Evolutionary conservation across 208 protist species (phyloP).

Genomic region (Wallacemonas collosoma): DNA sequence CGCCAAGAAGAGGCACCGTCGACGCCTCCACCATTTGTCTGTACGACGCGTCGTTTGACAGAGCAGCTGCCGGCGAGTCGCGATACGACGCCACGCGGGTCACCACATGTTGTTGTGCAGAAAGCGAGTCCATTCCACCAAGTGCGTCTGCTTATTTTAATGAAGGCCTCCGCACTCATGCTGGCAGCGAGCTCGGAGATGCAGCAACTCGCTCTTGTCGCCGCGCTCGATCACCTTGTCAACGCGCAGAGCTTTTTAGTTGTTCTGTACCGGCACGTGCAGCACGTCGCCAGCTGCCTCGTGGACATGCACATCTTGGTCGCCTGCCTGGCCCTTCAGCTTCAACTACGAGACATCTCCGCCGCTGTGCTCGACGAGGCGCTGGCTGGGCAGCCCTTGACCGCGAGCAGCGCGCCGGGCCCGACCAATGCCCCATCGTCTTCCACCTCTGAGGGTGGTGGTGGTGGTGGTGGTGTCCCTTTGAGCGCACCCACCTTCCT

Average conservation of each 20-base stretch:
- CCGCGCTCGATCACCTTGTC: constrained; percentile 32
- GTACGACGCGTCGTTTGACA: no score
- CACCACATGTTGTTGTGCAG: background rate
- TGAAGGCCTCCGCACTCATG: constrained; percentile 52
- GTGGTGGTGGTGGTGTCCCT: background rate
- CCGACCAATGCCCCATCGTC: background rate
- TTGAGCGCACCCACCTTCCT: background rate
- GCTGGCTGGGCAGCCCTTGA: background rate
- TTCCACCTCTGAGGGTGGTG: background rate
- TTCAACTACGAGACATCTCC: constrained; percentile 45
- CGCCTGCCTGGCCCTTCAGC: constrained; percentile 37
- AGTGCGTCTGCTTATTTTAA: constrained; percentile 52
- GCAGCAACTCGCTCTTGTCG: constrained; percentile 38
- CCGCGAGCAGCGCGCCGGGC: background rate
- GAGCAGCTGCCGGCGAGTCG: background rate
- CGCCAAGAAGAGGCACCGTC: background rate
- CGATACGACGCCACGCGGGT: background rate
- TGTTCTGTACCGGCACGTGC: constrained; percentile 47
- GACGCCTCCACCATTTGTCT: no score
- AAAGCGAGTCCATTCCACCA: constrained; percentile 21
- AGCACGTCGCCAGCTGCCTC: constrained; percentile 26
- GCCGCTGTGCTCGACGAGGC: background rate
- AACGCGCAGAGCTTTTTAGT: constrained; percentile 46
- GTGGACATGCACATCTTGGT: constrained; percentile 53
- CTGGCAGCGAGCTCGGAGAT: constrained; percentile 40